Percentiles rank a stretch among this genome's conserved stretches.
Conservation (phyloP, 2,329 filamentous ascomycete genomes). For the Botryosphaeria agaves region DNA sequence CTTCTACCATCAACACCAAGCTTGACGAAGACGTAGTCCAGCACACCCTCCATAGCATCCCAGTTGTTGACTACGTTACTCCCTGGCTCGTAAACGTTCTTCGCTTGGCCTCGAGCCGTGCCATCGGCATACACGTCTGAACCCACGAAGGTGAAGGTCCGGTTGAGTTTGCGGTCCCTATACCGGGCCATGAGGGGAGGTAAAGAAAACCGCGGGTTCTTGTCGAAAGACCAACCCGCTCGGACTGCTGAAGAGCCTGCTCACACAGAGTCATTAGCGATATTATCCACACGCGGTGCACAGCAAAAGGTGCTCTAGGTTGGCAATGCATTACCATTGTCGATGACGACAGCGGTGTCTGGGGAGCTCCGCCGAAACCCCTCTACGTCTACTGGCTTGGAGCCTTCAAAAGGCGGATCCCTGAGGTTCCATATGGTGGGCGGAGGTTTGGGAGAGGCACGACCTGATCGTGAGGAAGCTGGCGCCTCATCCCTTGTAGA, state of each 20-base stretch:
- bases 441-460: conserved; percentile 34
- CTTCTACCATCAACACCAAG: conserved; percentile 71
- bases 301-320: background rate
- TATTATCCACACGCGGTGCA: no score
- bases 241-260: conserved; percentile 74
- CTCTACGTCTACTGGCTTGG: conserved; percentile 40
- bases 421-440: conserved; percentile 34
- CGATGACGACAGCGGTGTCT: conserved; percentile 75
- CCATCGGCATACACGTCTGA: conserved; percentile 90
- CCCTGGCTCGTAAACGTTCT: conserved; percentile 79
- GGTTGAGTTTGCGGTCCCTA: conserved; percentile 80
- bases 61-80: conserved; percentile 90
- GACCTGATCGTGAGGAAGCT: conserved; percentile 15
- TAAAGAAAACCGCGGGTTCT: conserved; percentile 58
- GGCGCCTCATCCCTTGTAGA: background rate
- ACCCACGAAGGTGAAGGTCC: conserved; percentile 83
- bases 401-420: conserved; percentile 44
- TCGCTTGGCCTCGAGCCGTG: conserved; percentile 75
- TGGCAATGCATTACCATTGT: conserved; percentile 92
- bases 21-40: conserved; percentile 93
- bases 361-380: conserved; percentile 49
- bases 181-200: conserved; percentile 91
- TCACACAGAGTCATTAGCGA: conserved; percentile 1
- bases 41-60: conserved; percentile 88
- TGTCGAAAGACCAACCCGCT: conserved; percentile 91